Conservation (phyloP, 2,329 filamentous ascomycete genomes). For the Fusarium newnesense region DNA sequence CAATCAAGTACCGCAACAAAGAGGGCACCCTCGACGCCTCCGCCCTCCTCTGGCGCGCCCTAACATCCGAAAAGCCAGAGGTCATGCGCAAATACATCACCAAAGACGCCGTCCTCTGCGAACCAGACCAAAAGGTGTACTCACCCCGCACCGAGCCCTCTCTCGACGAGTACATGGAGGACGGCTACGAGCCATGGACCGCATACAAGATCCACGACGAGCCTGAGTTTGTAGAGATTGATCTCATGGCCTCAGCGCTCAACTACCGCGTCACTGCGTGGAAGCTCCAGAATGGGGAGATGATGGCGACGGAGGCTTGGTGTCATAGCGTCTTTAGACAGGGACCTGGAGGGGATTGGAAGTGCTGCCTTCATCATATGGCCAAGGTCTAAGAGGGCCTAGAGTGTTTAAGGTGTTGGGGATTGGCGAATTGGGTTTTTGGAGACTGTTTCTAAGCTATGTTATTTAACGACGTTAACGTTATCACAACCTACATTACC, state of each 20-base stretch:
- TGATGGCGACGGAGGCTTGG: conserved; percentile 48
- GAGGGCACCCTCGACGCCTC: conserved; percentile 50
- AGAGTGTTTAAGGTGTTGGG: conserved; percentile 28
- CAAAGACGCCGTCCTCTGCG: conserved; percentile 47
- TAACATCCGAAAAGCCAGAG: conserved; percentile 49
- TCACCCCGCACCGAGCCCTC: conserved; percentile 47
- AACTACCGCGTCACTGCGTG: conserved; percentile 49
- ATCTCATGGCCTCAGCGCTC: conserved; percentile 49
- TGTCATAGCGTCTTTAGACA: conserved; percentile 50
- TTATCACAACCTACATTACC: not conserved
- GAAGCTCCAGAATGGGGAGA: conserved; percentile 45
- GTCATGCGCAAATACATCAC: conserved; percentile 49
- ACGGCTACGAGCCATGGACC: conserved; percentile 49
- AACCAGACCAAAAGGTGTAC: conserved; percentile 47
- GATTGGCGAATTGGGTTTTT: conserved; percentile 29
- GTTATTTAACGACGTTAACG: conserved; percentile 21
- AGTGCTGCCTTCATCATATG: conserved; percentile 50
- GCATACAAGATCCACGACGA: conserved; percentile 51
- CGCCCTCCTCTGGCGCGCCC: conserved; percentile 49
- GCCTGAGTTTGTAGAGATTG: conserved; percentile 51
- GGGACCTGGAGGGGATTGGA: conserved; percentile 49
- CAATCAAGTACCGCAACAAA: conserved; percentile 50
- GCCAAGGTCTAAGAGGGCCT: conserved; percentile 30
- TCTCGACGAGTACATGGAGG: conserved; percentile 48
- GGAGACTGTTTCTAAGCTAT: conserved; percentile 8